phyloP scores from a whole-genome alignment of 140 eudicot genomes.

The Stevia rebaudiana region DNA sequence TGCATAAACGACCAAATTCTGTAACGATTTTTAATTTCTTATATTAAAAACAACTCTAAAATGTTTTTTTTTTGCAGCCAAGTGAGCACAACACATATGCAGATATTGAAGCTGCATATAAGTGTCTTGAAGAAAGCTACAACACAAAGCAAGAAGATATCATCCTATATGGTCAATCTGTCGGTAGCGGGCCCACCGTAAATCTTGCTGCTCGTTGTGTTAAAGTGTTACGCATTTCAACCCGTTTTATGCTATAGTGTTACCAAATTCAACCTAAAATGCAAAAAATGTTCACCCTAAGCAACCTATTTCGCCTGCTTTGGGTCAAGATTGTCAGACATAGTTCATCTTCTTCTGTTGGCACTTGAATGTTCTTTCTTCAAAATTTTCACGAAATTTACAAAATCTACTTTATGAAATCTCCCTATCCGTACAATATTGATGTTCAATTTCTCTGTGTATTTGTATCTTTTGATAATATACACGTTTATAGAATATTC shows the following conservation, averaged over 20 bases:
- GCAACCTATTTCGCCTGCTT: no score
- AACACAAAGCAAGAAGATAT: constrained; percentile 77
- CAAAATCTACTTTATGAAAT: not conserved
- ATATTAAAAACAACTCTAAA: no score
- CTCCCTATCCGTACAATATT: not conserved
- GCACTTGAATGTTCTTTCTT: no score
- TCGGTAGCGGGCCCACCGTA: constrained; percentile 93
- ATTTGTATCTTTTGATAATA: not conserved
- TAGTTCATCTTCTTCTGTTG: not conserved
- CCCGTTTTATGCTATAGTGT: no score
- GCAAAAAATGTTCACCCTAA: no score
- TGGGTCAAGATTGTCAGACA: no score
- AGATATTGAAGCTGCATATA: constrained; percentile 88
- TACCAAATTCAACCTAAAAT: no score
- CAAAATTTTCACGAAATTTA: no score
- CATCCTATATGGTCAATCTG: constrained; percentile 86
- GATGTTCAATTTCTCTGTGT: not conserved
- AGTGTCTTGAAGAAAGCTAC: constrained; percentile 70
- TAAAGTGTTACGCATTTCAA: no score
- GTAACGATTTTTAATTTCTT: constrained; percentile 8
- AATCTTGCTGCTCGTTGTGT: constrained; percentile 74
- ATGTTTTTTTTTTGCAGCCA: no score
- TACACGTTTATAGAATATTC: constrained; percentile 5
- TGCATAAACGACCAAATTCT: no score
- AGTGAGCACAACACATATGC: constrained; percentile 89